Evolutionary conservation across 2,329 filamentous ascomycete genomes (phyloP).

Genomic region (Didymella keratinophila): DNA sequence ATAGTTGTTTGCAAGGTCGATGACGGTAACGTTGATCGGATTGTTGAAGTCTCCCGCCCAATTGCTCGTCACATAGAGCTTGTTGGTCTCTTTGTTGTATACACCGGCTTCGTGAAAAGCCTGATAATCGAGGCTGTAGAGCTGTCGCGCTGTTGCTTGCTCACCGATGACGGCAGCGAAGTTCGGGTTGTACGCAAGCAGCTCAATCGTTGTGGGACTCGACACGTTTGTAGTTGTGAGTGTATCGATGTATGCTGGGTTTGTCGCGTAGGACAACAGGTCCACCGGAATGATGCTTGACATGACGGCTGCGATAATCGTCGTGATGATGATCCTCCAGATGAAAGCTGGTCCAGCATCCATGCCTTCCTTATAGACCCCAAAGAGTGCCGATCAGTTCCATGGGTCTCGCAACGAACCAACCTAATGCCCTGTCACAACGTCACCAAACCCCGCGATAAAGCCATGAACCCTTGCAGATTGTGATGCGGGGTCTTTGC

Average conservation of each 20-base stretch:
- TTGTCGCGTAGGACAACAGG: slow-evolving; percentile 42
- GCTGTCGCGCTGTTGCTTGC: slow-evolving; percentile 42
- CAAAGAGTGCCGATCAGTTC: slow-evolving; percentile 3
- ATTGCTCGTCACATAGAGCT: slow-evolving; percentile 55
- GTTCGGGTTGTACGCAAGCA: slow-evolving; percentile 49
- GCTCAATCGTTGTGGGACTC: slow-evolving; percentile 45
- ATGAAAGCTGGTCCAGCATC: slow-evolving; percentile 6
- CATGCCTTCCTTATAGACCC: slow-evolving; percentile 3
- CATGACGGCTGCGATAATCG: slow-evolving; percentile 31
- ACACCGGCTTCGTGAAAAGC: slow-evolving; percentile 53
- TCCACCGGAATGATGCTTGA: slow-evolving; percentile 43
- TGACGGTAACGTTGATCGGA: slow-evolving; percentile 47
- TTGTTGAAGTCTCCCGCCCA: slow-evolving; percentile 38
- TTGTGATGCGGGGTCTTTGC: background rate
- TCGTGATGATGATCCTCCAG: slow-evolving; percentile 27
- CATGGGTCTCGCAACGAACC: background rate
- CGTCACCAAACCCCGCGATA: background rate
- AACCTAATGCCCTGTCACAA: background rate
- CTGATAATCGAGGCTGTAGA: slow-evolving; percentile 41
- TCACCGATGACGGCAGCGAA: slow-evolving; percentile 46
- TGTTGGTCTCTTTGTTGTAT: slow-evolving; percentile 47
- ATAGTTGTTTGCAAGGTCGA: slow-evolving; percentile 52
- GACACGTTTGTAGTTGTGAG: slow-evolving; percentile 41
- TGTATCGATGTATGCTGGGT: slow-evolving; percentile 40
- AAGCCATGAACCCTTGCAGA: background rate